Percentiles rank a stretch among this genome's conserved stretches.
Conservation (phyloP, 106 monocot genomes). For the Phalaenopsis aphrodite region DNA sequence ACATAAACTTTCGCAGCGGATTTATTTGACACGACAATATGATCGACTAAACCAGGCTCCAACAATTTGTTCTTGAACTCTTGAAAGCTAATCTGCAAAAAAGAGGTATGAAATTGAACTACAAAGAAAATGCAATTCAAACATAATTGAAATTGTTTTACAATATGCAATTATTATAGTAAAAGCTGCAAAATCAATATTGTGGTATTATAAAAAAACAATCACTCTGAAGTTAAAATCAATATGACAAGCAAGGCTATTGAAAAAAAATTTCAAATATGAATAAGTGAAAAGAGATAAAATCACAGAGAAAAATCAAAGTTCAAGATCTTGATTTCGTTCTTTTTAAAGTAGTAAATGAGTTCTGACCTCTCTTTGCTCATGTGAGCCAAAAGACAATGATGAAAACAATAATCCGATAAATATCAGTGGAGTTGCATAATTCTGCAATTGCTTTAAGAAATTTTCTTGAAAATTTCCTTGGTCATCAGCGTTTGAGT, state of each 20-base stretch:
- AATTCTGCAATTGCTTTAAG: slow-evolving; percentile 62
- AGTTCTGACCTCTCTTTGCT: slow-evolving; percentile 67
- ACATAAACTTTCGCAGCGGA: slow-evolving; percentile 94
- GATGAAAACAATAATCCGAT: slow-evolving; percentile 68
- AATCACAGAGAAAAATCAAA: too few relatives aligned
- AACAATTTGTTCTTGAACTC: slow-evolving; percentile 94
- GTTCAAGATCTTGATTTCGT: background rate
- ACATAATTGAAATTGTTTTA: too few relatives aligned
- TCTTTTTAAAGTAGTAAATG: background rate
- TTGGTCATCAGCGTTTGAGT: slow-evolving; percentile 61
- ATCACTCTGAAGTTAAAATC: background rate
- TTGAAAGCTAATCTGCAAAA: slow-evolving; percentile 91
- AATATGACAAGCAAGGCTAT: background rate
- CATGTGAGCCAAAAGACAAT: slow-evolving; percentile 43
- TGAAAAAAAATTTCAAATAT: background rate
- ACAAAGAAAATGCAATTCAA: too few relatives aligned
- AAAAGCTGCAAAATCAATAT: background rate
- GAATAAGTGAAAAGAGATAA: too few relatives aligned
- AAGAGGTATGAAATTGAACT: too few relatives aligned
- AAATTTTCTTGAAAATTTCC: slow-evolving; percentile 60
- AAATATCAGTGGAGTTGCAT: slow-evolving; percentile 64
- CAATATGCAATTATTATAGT: background rate
- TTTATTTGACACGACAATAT: slow-evolving; percentile 89
- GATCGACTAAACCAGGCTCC: slow-evolving; percentile 88
- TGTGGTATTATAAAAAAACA: background rate